Evolutionary conservation across 768 basidiomycete species (phyloP).

Genomic region (Thelephora aurantiotincta): DNA sequence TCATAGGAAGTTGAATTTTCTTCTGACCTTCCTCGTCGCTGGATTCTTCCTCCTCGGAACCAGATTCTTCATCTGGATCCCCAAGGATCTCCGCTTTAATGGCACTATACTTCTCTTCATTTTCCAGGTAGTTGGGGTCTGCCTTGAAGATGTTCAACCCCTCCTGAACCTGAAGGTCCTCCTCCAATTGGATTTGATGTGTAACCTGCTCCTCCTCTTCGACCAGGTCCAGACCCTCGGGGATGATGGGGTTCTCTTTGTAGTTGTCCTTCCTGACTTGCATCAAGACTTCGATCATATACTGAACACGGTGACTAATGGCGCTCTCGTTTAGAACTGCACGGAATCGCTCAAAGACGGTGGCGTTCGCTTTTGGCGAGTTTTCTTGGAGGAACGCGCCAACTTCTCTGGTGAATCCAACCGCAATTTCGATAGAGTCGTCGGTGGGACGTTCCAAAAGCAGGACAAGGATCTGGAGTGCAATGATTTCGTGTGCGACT

Average conservation of each 20-base stretch:
- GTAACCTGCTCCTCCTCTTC: constrained; percentile 98
- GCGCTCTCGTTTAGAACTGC: constrained; percentile 90
- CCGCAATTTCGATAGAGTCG: constrained; percentile 96
- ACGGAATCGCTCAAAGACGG: constrained; percentile 91
- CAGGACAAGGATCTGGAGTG: constrained; percentile 90
- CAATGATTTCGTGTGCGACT: constrained; percentile 88
- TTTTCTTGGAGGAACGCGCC: constrained; percentile 91
- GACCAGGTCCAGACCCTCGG: constrained; percentile 91
- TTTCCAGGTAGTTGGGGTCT: constrained; percentile 76
- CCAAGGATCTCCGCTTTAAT: constrained; percentile 94
- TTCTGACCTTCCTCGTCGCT: constrained; percentile 43
- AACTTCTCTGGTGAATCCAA: constrained; percentile 94
- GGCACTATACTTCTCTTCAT: constrained; percentile 85
- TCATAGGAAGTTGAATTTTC: background rate
- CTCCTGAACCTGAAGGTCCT: constrained; percentile 89
- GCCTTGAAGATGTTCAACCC: constrained; percentile 93
- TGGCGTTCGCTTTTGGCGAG: constrained; percentile 89
- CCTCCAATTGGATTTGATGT: constrained; percentile 84
- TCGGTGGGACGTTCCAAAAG: constrained; percentile 92
- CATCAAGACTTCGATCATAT: constrained; percentile 99
- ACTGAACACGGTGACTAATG: constrained; percentile 94
- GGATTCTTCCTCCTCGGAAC: constrained; percentile 33
- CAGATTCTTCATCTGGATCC: constrained; percentile 54
- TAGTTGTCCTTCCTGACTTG: constrained; percentile 98
- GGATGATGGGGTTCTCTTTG: constrained; percentile 93